Percentiles rank a stretch among this genome's conserved stretches.
Evolutionary conservation across 169 alveolate genomes (phyloP).

Genomic region (Plasmodium billcollinsi): DNA sequence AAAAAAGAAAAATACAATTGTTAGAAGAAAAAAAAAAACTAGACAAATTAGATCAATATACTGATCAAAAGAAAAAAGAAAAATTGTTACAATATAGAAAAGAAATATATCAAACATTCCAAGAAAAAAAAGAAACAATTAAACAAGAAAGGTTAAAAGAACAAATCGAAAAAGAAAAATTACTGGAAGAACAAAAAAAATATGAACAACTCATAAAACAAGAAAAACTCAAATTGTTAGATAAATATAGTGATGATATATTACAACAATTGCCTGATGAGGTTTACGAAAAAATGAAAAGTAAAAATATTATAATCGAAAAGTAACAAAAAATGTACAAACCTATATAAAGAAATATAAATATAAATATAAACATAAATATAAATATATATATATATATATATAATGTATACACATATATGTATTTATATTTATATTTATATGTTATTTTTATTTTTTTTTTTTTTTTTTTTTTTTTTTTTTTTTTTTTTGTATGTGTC

Average conservation of each 20-base stretch:
- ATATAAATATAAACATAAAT: no score
- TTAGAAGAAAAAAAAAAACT: conserved; percentile 73
- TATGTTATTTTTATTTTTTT: no score
- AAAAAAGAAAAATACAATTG: conserved; percentile 58
- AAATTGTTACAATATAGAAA: conserved; percentile 63
- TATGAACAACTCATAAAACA: conserved; percentile 55
- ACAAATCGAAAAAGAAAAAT: conserved; percentile 49
- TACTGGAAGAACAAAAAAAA: conserved; percentile 49
- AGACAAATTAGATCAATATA: conserved; percentile 70
- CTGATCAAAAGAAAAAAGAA: conserved; percentile 71
- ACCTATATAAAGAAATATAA: no score
- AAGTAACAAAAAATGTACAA: no score
- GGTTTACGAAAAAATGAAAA: conserved; percentile 35
- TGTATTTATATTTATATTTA: no score
- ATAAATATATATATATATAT: no score
- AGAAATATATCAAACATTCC: conserved; percentile 66
- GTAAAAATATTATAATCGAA: conserved; percentile 24
- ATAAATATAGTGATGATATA: conserved; percentile 56
- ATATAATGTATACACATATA: no score
- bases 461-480: neutral
- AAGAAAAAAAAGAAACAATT: conserved; percentile 59
- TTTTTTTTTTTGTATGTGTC: neutral
- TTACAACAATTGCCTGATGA: conserved; percentile 45
- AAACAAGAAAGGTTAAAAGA: conserved; percentile 65
- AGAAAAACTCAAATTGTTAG: conserved; percentile 48